phyloP scores from a whole-genome alignment of 495 filamentous ascomycete species.

The Chaetomium fimeti region DNA sequence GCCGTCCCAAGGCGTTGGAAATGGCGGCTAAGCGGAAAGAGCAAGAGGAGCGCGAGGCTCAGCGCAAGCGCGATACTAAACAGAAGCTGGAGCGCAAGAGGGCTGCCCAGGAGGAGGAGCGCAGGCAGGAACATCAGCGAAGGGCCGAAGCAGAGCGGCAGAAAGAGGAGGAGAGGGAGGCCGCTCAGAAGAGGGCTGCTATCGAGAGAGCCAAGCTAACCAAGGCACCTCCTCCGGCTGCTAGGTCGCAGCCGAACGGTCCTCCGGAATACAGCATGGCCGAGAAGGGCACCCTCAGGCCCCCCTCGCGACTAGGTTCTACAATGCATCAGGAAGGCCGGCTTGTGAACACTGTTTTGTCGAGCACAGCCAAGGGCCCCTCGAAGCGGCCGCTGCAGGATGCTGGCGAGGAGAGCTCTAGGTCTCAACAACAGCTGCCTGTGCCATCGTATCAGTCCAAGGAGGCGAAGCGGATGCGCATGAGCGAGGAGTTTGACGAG shows the following conservation, averaged over 20 bases:
- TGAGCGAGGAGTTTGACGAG: slow-evolving; percentile 56
- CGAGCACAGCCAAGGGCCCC: slow-evolving; percentile 44
- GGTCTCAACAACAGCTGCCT: slow-evolving; percentile 40
- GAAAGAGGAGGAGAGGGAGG: slow-evolving; percentile 50
- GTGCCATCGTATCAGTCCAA: slow-evolving; percentile 48
- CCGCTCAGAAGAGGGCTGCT: slow-evolving; percentile 63
- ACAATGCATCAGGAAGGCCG: slow-evolving; percentile 46
- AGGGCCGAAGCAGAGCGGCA: slow-evolving; percentile 53
- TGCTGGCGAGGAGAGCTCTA: slow-evolving; percentile 46
- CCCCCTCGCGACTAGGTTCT: slow-evolving; percentile 45
- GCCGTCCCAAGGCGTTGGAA: slow-evolving; percentile 60
- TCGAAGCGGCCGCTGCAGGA: slow-evolving; percentile 54
- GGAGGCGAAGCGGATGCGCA: slow-evolving; percentile 58
- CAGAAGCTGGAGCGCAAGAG: slow-evolving; percentile 74
- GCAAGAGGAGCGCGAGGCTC: slow-evolving; percentile 69
- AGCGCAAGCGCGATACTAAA: slow-evolving; percentile 76
- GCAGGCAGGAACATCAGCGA: slow-evolving; percentile 49
- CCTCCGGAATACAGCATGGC: slow-evolving; percentile 44
- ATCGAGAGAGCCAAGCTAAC: slow-evolving; percentile 64
- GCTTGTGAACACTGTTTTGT: slow-evolving; percentile 45
- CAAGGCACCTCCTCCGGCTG: slow-evolving; percentile 53
- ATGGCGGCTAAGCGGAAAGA: slow-evolving; percentile 74
- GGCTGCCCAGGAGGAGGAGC: slow-evolving; percentile 60
- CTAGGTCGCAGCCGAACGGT: slow-evolving; percentile 49
- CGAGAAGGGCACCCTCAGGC: slow-evolving; percentile 36